Base-by-base conservation (phyloP, 441 rosid species). In the Mallotus repandus region DNA sequence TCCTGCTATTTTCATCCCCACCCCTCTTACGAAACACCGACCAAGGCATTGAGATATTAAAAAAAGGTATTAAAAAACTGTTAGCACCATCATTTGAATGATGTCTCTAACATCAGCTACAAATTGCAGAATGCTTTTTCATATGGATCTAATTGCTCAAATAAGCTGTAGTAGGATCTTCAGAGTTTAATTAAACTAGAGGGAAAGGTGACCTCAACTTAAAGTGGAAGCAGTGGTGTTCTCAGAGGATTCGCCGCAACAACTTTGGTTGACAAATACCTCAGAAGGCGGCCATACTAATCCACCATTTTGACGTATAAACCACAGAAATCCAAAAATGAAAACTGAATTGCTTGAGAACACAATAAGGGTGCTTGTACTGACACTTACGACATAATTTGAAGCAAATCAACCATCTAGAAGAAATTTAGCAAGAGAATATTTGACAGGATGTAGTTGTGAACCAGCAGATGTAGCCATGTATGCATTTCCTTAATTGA, bases 81-180 rank as follows among this genome's bases (percentile, higher is more conserved):
- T 59, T 70, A 59, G 66, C 58, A 70, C 18, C 74, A 54, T 68
- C 50, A 38, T 41, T 66, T 25, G 10, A 14, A 29, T 50, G 70
- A 38, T 15, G 2, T 13, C 16, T 48, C 16, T 48, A 7, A 65
- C 22, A 25, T 49, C 0, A 7, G 21, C 21, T 19, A 56, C 14
- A 56, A 66, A 22, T 21, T 46, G 3, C n/a, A 68, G 16, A 10
- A 55, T 38, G 21, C 0, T 38, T 9, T 53, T 22, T 9, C 32
- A 71, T 71, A 4, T 21, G 60, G 41, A 2, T 68, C 15, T 55
- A 54, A 14, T 38, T 12, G n/a, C 63, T 16, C 11, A 9, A 66
- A 15, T 59, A 38, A 18, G 58, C 38, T 57, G 15, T 25, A 9
- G 18, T 60, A 13, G 12, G 29, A 32, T 62, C n/a, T 58, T 58